phyloP scores from a whole-genome alignment of 345 rosid species.

The Pugionium dolabratum region DNA sequence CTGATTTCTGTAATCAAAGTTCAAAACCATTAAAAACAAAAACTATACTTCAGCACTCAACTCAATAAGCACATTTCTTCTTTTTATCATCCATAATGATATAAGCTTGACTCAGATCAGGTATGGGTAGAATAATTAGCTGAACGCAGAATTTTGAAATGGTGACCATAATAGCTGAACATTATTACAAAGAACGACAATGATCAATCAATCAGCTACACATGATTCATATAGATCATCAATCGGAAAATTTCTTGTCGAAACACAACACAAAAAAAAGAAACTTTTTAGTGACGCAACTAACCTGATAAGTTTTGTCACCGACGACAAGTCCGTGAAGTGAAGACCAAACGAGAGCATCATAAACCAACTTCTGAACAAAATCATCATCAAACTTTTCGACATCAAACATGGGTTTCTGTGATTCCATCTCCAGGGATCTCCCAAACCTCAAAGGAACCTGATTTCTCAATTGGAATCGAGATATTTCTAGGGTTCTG shows the following conservation, averaged over 20 bases:
- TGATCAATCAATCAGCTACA: neutral
- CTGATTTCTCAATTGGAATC: slow-evolving; percentile 23
- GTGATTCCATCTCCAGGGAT: slow-evolving; percentile 48
- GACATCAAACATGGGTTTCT: slow-evolving; percentile 49
- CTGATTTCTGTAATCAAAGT: slow-evolving; percentile 64
- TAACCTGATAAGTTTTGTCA: slow-evolving; percentile 70
- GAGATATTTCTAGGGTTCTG: slow-evolving; percentile 31
- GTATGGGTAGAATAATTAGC: neutral
- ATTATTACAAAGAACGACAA: neutral
- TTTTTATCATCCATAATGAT: slow-evolving; percentile 12
- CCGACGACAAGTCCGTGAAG: slow-evolving; percentile 95
- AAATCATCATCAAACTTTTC: slow-evolving; percentile 54
- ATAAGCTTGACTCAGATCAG: slow-evolving; percentile 17
- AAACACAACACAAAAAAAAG: neutral
- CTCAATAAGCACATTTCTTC: neutral
- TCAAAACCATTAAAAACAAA: slow-evolving; percentile 27
- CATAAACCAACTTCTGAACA: slow-evolving; percentile 70
- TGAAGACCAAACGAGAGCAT: slow-evolving; percentile 96
- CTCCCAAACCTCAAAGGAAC: slow-evolving; percentile 47
- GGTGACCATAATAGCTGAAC: neutral
- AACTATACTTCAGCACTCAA: slow-evolving; percentile 1
- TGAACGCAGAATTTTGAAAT: too few relatives aligned
- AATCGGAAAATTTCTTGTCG: neutral
- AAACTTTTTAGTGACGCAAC: slow-evolving; percentile 37
- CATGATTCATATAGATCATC: neutral